Evolutionary conservation across 1,139 yeast genomes (phyloP).

Genomic region (Blastobotrys raffinosifermentans): DNA sequence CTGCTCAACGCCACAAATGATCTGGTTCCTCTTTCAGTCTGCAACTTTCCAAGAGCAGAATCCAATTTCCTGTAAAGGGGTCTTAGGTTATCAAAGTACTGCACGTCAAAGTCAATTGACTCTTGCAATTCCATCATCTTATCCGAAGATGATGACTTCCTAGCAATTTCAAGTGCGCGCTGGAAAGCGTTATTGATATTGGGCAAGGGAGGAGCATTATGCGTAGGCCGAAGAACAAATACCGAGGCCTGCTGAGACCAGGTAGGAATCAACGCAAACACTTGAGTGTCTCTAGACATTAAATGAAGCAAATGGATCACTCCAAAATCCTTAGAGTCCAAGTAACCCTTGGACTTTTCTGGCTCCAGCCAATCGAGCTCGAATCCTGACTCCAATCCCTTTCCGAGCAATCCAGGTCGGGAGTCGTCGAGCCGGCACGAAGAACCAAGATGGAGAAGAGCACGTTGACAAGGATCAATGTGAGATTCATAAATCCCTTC

Average conservation of each 20-base stretch:
- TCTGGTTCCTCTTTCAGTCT: conserved; percentile 64
- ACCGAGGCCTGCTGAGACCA: conserved; percentile 53
- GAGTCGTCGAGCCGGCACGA: conserved; percentile 63
- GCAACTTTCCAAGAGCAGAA: conserved; percentile 48
- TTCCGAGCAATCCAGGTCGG: conserved; percentile 74
- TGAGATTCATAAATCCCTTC: conserved; percentile 75
- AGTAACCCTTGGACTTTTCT: conserved; percentile 9
- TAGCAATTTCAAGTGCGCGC: too few relatives aligned
- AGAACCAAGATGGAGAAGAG: conserved; percentile 72
- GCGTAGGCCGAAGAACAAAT: conserved; percentile 63
- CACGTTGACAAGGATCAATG: conserved; percentile 62
- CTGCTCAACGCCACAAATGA: conserved; percentile 70
- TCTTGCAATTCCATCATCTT: neutral
- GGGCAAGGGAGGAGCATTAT: conserved; percentile 62
- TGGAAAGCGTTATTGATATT: conserved; percentile 37
- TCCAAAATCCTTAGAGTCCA: conserved; percentile 29
- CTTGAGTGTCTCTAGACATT: conserved; percentile 70
- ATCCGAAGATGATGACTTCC: neutral
- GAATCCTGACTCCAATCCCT: conserved; percentile 82
- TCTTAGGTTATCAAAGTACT: conserved; percentile 14
- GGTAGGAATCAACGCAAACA: conserved; percentile 61
- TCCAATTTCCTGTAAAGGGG: conserved; percentile 27
- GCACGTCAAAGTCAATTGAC: conserved; percentile 14
- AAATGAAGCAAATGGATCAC: conserved; percentile 63
- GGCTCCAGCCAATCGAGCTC: conserved; percentile 46